Conservation (phyloP, 2,329 filamentous ascomycete genomes). For the Magnaporthales sp. region DNA sequence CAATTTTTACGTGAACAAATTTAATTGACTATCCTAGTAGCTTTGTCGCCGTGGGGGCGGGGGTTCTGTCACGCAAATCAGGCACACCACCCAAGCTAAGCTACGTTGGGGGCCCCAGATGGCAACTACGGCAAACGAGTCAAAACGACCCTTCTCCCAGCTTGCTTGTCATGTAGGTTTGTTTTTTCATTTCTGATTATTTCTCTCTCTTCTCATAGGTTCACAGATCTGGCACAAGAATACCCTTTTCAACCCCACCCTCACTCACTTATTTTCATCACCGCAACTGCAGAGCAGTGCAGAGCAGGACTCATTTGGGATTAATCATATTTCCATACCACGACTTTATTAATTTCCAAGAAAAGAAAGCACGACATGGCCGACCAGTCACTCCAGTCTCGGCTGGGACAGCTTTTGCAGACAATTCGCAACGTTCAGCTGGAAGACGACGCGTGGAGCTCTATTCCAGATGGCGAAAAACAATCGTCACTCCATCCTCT, state of each 20-base stretch:
- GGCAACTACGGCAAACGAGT: too few relatives aligned
- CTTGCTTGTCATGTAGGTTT: too few relatives aligned
- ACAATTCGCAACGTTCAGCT: background rate
- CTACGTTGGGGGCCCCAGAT: too few relatives aligned
- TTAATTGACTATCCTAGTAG: too few relatives aligned
- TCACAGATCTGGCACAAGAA: background rate
- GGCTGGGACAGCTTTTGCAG: background rate
- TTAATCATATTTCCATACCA: background rate
- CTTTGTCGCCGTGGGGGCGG: too few relatives aligned
- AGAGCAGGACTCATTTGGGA: background rate
- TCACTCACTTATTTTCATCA: background rate
- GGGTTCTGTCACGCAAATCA: too few relatives aligned
- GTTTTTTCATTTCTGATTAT: background rate
- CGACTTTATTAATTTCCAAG: background rate
- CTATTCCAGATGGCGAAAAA: background rate
- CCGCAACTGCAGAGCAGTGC: background rate
- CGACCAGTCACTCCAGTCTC: background rate
- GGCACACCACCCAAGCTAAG: too few relatives aligned
- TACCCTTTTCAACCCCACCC: background rate
- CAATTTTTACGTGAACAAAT: too few relatives aligned
- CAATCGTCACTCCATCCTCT: background rate
- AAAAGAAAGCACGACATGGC: background rate
- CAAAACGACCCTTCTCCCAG: too few relatives aligned
- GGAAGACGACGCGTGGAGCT: background rate
- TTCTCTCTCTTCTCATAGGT: background rate